Evolutionary conservation across 73 alveolate species (phyloP).

Genomic region (Uronychia setigera): DNA sequence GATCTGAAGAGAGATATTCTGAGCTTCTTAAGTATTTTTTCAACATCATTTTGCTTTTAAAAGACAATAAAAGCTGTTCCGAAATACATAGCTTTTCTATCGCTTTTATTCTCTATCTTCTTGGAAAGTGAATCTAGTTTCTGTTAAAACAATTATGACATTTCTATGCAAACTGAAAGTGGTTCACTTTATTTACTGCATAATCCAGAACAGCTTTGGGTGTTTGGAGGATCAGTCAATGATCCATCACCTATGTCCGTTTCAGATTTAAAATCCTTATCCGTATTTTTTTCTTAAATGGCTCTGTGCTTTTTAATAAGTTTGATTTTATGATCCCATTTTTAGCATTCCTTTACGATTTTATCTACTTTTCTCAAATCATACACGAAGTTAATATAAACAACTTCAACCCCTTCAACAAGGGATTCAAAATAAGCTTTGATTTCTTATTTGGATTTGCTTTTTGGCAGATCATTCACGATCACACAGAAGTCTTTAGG

Average conservation of each 20-base stretch:
- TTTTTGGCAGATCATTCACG: constrained; percentile 5
- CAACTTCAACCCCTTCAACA: background rate
- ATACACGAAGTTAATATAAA: constrained; percentile 5
- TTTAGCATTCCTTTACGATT: background rate
- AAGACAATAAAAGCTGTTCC: constrained; percentile 57
- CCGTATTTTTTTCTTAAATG: background rate
- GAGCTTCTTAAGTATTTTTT: background rate
- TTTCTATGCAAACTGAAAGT: background rate
- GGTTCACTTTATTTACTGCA: background rate
- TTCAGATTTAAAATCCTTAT: background rate
- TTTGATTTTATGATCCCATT: too few species aligned
- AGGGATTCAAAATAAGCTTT: constrained; percentile 2
- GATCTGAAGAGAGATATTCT: background rate
- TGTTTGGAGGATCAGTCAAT: background rate
- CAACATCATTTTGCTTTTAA: background rate
- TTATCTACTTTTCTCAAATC: background rate
- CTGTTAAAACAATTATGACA: background rate
- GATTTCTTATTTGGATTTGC: constrained; percentile 3
- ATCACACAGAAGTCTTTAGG: constrained; percentile 27
- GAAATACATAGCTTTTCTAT: constrained; percentile 32
- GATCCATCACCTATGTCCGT: too few species aligned
- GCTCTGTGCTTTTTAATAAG: background rate
- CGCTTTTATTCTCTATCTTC: constrained; percentile 10
- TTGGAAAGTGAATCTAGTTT: constrained; percentile 1
- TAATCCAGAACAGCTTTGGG: background rate